These are phyloP conservation scores for Dothideomycetes sp. DNA, from an alignment of 2,329 filamentous ascomycete genomes.

Conservation along the genomic window DNA sequence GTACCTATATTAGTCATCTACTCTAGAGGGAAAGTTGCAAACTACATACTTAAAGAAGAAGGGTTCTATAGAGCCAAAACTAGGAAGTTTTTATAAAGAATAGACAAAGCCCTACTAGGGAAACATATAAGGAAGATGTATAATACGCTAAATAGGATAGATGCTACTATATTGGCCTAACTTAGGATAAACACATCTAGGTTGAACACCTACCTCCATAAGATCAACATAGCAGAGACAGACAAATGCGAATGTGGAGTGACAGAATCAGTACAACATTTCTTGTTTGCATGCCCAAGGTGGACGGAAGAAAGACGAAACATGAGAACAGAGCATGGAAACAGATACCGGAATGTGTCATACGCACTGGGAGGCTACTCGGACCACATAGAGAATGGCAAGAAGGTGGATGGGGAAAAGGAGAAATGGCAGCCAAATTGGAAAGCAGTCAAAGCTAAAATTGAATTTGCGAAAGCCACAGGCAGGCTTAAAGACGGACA, in stretches of 20 bases:
- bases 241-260: slow-evolving; percentile 4
- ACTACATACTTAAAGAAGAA: not conserved
- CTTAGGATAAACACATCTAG: not conserved
- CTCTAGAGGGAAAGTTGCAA: not conserved
- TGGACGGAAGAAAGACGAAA: not conserved
- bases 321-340: not conserved
- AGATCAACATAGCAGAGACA: slow-evolving; percentile 2
- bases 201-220: slow-evolving; percentile 1
- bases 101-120: slow-evolving; percentile 1
- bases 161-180: not conserved
- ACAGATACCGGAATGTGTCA: not conserved
- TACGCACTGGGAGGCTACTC: slow-evolving; percentile 1
- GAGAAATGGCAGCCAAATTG: slow-evolving; percentile 1
- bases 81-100: not conserved
- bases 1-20: not conserved
- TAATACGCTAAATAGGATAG: not conserved
- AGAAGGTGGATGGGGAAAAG: not conserved
- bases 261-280: not conserved
- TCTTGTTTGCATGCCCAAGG: not conserved
- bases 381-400: not conserved
- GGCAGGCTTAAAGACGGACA: not conserved
- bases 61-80: not conserved
- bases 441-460: not conserved
- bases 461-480: not conserved
- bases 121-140: slow-evolving; percentile 1